These are phyloP conservation scores for Coemansia guatemalensis DNA, from an alignment of 192 early-diverging fungal species.

Conservation along the genomic window DNA sequence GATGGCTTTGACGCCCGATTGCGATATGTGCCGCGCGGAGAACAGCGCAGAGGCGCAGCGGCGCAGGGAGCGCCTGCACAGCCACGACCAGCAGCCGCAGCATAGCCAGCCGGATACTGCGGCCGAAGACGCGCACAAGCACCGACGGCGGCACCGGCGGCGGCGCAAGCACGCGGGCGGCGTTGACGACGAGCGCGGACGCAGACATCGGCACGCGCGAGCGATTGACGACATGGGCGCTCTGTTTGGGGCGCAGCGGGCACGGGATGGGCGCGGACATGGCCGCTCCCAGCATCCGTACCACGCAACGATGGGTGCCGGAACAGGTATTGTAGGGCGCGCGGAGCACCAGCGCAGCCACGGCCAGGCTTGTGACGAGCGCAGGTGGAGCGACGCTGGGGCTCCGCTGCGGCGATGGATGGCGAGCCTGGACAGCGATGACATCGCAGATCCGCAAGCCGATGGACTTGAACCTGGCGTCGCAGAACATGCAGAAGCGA, in stretches of 20 bases:
- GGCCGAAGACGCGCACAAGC: background rate
- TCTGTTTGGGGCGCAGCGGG: conserved; percentile 21
- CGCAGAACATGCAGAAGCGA: background rate
- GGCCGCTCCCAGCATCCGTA: background rate
- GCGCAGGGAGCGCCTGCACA: conserved; percentile 36
- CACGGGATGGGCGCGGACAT: conserved; percentile 5
- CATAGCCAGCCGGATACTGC: background rate
- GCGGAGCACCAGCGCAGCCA: background rate
- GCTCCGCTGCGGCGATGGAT: conserved; percentile 44
- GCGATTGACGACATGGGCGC: conserved; percentile 35
- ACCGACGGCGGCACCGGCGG: conserved; percentile 22
- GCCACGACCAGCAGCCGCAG: conserved; percentile 17
- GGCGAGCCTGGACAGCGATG: conserved; percentile 27
- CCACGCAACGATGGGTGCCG: conserved; percentile 10
- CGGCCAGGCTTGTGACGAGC: background rate
- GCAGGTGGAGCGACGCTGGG: background rate
- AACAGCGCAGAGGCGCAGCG: conserved; percentile 19
- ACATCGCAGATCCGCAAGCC: conserved; percentile 25
- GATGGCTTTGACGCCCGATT: conserved; percentile 50
- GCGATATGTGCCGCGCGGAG: conserved; percentile 33
- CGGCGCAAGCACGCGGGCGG: conserved; percentile 5
- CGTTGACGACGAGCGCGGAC: background rate
- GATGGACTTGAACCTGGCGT: conserved; percentile 16
- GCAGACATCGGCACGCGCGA: background rate
- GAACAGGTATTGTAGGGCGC: conserved; percentile 5